phyloP scores from a whole-genome alignment of 805 yeast species.

The Candida pseudoglaebosa region DNA sequence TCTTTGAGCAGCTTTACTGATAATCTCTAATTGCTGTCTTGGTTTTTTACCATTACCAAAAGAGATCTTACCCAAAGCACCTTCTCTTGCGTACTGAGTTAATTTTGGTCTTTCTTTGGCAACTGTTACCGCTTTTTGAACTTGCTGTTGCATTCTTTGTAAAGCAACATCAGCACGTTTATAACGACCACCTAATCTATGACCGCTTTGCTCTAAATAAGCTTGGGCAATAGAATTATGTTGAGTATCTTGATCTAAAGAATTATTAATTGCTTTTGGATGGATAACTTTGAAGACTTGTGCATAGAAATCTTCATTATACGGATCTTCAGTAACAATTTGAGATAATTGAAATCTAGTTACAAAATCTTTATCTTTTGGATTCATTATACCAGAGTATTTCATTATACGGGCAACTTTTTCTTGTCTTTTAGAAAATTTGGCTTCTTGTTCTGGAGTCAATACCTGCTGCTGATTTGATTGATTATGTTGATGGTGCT shows the following conservation, averaged over 20 bases:
- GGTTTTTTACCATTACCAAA: conserved; percentile 80
- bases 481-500: conserved; percentile 26
- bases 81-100: conserved; percentile 65
- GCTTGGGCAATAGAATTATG: conserved; percentile 88
- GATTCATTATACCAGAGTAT: conserved; percentile 93
- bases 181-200: conserved; percentile 79
- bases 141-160: conserved; percentile 98
- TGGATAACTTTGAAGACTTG: conserved; percentile 75
- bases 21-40: conserved; percentile 73
- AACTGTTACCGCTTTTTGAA: conserved; percentile 90
- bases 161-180: conserved; percentile 85
- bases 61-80: conserved; percentile 85
- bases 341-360: conserved; percentile 93
- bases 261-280: conserved; percentile 34
- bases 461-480: conserved; percentile 32
- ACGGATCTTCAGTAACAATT: conserved; percentile 95
- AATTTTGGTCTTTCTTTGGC: conserved; percentile 84
- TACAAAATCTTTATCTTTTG: conserved; percentile 93
- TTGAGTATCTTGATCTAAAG: conserved; percentile 45
- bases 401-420: conserved; percentile 72
- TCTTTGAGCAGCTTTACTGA: conserved; percentile 49
- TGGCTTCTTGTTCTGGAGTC: conserved; percentile 70
- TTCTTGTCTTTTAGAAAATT: conserved; percentile 62
- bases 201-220: conserved; percentile 86
- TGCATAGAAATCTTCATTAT: conserved; percentile 92